These are phyloP conservation scores for Lineolata rhizophorae DNA, from an alignment of 495 filamentous ascomycete species.

Conservation along the genomic window DNA sequence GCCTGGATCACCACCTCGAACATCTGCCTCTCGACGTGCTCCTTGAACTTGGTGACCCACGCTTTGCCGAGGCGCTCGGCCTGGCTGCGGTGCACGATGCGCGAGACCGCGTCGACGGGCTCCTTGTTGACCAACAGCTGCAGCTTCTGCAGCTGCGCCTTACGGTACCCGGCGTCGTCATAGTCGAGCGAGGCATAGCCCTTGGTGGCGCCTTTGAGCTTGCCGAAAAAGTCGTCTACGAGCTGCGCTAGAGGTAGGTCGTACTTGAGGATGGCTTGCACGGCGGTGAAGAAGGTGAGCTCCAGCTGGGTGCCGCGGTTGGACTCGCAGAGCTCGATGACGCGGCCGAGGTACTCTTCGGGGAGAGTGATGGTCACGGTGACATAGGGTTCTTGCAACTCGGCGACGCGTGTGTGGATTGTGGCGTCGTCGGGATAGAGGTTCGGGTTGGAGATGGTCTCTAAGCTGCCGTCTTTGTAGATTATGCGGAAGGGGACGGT, in stretches of 20 bases:
- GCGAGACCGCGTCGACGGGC: conserved; percentile 83
- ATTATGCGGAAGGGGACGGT: conserved; percentile 77
- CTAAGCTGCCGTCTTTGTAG: conserved; percentile 48
- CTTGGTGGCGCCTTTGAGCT: conserved; percentile 74
- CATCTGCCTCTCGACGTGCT: conserved; percentile 87
- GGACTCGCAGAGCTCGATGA: conserved; percentile 84
- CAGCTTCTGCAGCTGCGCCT: conserved; percentile 65
- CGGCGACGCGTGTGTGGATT: conserved; percentile 31
- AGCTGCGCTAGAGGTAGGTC: conserved; percentile 67
- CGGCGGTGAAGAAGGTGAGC: conserved; percentile 78
- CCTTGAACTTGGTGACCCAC: conserved; percentile 94
- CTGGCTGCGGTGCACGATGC: conserved; percentile 67
- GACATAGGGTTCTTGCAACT: conserved; percentile 72
- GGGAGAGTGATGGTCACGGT: conserved; percentile 72
- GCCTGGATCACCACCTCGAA: conserved; percentile 95
- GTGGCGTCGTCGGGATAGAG: conserved; percentile 62
- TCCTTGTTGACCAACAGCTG: conserved; percentile 84
- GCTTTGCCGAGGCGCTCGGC: conserved; percentile 49
- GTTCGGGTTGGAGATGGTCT: conserved; percentile 62
- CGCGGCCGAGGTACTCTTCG: conserved; percentile 78
- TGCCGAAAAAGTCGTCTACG: conserved; percentile 94
- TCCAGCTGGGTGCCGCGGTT: conserved; percentile 73
- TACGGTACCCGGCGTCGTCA: conserved; percentile 76
- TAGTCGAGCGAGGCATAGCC: conserved; percentile 78
- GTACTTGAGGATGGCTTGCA: conserved; percentile 90